Evolutionary conservation across 768 basidiomycete species (phyloP), one percentile per base, ranked within the genome.

Genomic region (Pleurotus platypus): DNA sequence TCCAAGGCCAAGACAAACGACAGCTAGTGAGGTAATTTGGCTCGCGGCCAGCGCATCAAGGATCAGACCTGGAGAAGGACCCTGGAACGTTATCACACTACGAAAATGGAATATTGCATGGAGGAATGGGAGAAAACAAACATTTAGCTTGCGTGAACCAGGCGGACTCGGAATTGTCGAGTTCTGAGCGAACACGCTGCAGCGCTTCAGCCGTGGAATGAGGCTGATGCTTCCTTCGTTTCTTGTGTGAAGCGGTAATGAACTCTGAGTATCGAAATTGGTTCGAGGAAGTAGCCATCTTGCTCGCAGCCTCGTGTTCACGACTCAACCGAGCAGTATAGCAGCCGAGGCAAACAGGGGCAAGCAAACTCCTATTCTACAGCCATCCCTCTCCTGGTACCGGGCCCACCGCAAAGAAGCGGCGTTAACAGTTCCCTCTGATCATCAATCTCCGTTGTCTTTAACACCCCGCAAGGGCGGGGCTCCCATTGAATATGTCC

Each of bases 1-100:
- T 49, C 89, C 89, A 26, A 92, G 74, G 9, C 89, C 89, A 12
- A 92, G 79, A 67, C 89, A 91, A 42, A 92, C 66, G 46, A 87
- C 72, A 30, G 67, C 61, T 7, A 66, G 58, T 64, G 76, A 63
- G 12, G 61, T 58, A 47, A 71, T 49, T 20, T 27, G 15, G 22
- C 42, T 43, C 15, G 57, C 12, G 13, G 48, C 22, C 16, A 51
- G 45, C 40, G 38, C 49, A 26, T 50, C 42, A 18, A 42, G 49
- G 27, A 58, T 16, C 26, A 46, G 12, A 26, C 49, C 57, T 58
- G 40, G 5, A 48, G 47, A 39, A 12, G 18, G 26, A 15, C 45
- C 47, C 39, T 39, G 51, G 46, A 12, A 27, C 49, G 50, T 39
- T 42, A 26, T 26, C 48, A 51, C 39, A 42, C 46, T 40, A 56